Evolutionary conservation across 1,139 yeast species (phyloP), one percentile per base, ranked within the genome.

Genomic region (Citeromyces siamensis): DNA sequence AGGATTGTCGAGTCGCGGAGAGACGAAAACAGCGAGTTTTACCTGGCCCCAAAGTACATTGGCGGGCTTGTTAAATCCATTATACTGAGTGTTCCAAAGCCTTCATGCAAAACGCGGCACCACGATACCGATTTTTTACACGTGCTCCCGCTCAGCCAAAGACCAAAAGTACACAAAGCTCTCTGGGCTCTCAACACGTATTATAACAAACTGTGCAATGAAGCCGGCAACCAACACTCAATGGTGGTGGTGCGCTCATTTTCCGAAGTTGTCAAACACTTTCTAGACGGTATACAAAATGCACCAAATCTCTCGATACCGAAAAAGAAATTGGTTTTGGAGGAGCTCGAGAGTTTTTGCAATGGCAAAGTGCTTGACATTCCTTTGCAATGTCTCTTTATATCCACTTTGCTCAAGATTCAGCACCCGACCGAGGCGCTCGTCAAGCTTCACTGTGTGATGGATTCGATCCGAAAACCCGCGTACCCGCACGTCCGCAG

Each of bases 341-440:
- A 23, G 28, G 28, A 23, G 28, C 28, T 23, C 14, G 28, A 23
- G n/a, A 12, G 5, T n/a, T 23, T 23, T 14, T 23, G 28, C 9
- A 8, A 23, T 5, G 7, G 9, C 7, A 5, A 23, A 8, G 7
- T 14, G 9, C n/a, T n/a, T n/a, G 28, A 23, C 9, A 14, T 23
- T 6, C 14, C 28, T 23, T 14, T 23, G 5, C 28, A 23, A 14
- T 23, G 28, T 23, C 28, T n/a, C 14, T 5, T 23, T 8, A 23
- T 23, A 23, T 23, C 28, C 13, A 14, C 28, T 5, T 8, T 23
- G 28, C 28, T 23, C 28, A 23, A 23, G 28, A 23, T 23, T 8
- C 7, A 23, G 28, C 28, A 23, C 28, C 28, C 28, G 14, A 23
- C 28, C n/a, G 28, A 23, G 13, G 28, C 28, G 28, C n/a, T 23